phyloP scores from a whole-genome alignment of 805 yeast species.

The Saccharomycopsis fodiens region DNA sequence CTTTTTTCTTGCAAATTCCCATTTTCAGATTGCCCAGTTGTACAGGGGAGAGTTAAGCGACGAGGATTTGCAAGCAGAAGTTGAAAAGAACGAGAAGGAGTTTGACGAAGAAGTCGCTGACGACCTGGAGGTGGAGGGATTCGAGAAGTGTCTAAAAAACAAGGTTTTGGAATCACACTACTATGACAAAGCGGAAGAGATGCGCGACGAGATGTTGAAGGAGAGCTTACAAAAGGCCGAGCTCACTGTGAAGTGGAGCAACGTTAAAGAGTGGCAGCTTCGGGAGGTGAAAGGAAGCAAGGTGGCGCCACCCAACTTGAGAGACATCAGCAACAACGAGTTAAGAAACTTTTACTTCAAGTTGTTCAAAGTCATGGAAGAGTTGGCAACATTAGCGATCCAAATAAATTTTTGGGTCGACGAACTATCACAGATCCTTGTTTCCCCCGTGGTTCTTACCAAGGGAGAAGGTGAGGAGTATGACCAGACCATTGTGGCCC shows the following conservation, averaged over 20 bases:
- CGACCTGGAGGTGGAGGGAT: not conserved
- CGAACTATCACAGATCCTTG: conserved; percentile 35
- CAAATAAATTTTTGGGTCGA: conserved; percentile 46
- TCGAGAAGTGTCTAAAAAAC: conserved; percentile 24
- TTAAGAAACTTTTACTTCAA: conserved; percentile 16
- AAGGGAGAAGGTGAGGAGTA: conserved; percentile 65
- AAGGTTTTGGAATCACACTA: conserved; percentile 42
- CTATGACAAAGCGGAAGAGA: conserved; percentile 53
- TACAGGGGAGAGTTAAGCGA: conserved; percentile 25
- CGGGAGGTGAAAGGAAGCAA: not conserved
- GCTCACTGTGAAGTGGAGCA: conserved; percentile 23
- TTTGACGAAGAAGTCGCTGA: conserved; percentile 26
- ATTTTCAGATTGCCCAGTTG: conserved; percentile 46
- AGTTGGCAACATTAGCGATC: conserved; percentile 45
- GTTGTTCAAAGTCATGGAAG: conserved; percentile 22
- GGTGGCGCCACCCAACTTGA: conserved; percentile 11
- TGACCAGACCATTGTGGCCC: conserved; percentile 62
- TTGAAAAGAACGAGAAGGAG: conserved; percentile 23
- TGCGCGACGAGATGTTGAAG: conserved; percentile 47
- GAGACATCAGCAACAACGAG: conserved; percentile 10
- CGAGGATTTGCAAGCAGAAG: conserved; percentile 17
- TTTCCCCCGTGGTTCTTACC: conserved; percentile 37
- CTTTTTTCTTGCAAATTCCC: conserved; percentile 70
- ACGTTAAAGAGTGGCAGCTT: conserved; percentile 23
- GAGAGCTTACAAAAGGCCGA: conserved; percentile 33